Evolutionary conservation across 2,329 filamentous ascomycete genomes (phyloP).

Genomic region (Raffaelea arxii): DNA sequence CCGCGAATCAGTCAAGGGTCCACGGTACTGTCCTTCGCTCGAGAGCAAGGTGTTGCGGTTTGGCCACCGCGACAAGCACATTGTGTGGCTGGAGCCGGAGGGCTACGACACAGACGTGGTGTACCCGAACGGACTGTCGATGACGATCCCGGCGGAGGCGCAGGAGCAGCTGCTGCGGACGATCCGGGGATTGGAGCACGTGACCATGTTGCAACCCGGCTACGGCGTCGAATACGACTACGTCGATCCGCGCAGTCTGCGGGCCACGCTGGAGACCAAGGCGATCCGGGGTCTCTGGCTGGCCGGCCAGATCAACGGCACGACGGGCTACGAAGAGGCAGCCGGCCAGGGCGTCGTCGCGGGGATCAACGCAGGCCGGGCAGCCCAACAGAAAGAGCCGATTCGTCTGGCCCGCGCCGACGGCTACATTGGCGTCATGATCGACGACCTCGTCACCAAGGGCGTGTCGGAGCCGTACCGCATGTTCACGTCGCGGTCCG

Average conservation of each 20-base stretch:
- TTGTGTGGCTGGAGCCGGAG: constrained; percentile 96
- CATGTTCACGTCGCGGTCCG: constrained; percentile 94
- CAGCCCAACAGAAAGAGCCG: constrained; percentile 53
- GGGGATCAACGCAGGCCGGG: constrained; percentile 87
- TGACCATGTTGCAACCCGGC: constrained; percentile 84
- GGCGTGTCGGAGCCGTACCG: constrained; percentile 94
- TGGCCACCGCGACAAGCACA: constrained; percentile 66
- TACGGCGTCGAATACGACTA: constrained; percentile 99
- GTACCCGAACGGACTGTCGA: constrained; percentile 94
- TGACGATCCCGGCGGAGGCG: constrained; percentile 85
- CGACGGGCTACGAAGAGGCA: constrained; percentile 95
- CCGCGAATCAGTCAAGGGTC: constrained; percentile 86
- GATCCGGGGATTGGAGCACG: constrained; percentile 78
- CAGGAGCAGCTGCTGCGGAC: constrained; percentile 81
- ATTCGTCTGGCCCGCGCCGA: constrained; percentile 71
- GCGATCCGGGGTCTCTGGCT: constrained; percentile 80
- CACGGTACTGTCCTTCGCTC: constrained; percentile 88
- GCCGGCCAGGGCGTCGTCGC: constrained; percentile 88
- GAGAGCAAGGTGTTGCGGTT: constrained; percentile 93
- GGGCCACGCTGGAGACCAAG: constrained; percentile 89
- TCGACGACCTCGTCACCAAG: constrained; percentile 94
- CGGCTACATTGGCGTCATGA: constrained; percentile 97
- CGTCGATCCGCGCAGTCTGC: constrained; percentile 82
- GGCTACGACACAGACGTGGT: constrained; percentile 83
- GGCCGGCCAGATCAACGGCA: constrained; percentile 96